A percentile compares a stretch with the other conserved stretches of the same genome.
These are phyloP conservation scores for Tulasnella sp. DNA, from an alignment of 768 basidiomycete species.

Conservation along the genomic window DNA sequence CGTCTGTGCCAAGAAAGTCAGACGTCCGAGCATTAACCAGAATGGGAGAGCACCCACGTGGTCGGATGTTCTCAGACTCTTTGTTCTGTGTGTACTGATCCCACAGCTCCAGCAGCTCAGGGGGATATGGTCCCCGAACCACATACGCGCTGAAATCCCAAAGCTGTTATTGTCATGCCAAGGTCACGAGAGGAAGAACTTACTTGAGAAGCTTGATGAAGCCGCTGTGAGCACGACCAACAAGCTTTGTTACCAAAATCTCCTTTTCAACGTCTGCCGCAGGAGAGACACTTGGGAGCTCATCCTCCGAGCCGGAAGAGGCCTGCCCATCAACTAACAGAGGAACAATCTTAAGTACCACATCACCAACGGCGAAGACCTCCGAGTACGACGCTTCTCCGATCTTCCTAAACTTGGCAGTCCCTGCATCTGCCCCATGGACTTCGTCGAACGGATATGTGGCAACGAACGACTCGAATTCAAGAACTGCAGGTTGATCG, in stretches of 20 bases:
- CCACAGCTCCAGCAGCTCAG: conserved; percentile 69
- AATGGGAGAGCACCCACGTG: conserved; percentile 40
- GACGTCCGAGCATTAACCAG: not conserved
- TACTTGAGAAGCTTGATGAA: conserved; percentile 62
- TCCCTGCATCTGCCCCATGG: conserved; percentile 17
- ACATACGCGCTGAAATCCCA: conserved; percentile 53
- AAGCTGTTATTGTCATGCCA: no score
- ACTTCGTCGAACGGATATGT: conserved; percentile 52
- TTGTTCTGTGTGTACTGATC: conserved; percentile 67
- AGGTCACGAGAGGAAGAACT: conserved; percentile 14
- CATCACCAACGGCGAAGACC: conserved; percentile 80
- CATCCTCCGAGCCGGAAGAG: conserved; percentile 21
- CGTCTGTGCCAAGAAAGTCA: conserved; percentile 37
- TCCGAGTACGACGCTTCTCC: conserved; percentile 97
- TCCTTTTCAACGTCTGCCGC: conserved; percentile 70
- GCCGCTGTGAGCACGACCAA: conserved; percentile 64
- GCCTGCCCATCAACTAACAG: conserved; percentile 40
- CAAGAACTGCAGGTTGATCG: conserved; percentile 26
- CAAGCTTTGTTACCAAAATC: conserved; percentile 59
- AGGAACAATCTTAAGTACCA: conserved; percentile 87
- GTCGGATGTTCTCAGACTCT: conserved; percentile 74
- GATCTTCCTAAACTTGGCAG: conserved; percentile 59
- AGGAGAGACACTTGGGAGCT: conserved; percentile 60
- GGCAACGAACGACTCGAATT: conserved; percentile 75
- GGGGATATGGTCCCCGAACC: conserved; percentile 77